These are phyloP conservation scores for Nitzschia sp. DNA, from an alignment of 108 stramenopile species.

Conservation along the genomic window DNA sequence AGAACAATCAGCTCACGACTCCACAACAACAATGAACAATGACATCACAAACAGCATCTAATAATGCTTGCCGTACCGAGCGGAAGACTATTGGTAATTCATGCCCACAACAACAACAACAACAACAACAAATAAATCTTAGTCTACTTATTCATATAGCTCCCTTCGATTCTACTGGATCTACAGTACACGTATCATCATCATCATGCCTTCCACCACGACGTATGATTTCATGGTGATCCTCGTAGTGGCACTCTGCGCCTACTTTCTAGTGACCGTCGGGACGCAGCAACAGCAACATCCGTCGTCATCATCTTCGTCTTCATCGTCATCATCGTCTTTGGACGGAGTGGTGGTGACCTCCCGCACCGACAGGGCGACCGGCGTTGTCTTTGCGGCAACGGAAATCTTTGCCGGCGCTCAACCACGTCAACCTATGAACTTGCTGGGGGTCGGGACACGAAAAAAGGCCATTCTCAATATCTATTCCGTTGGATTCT, in stretches of 20 bases:
- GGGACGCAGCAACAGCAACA: background rate
- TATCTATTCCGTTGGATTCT: constrained; percentile 32
- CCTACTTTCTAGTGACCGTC: constrained; percentile 3
- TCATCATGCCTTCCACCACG: constrained; percentile 20
- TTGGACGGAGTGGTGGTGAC: background rate
- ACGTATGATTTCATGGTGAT: constrained; percentile 8
- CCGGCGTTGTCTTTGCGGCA: constrained; percentile 3
- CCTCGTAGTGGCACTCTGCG: constrained; percentile 3
- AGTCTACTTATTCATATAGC: no score
- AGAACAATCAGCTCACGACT: no score
- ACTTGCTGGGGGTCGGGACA: constrained; percentile 28
- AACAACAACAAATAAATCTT: no score
- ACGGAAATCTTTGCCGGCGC: background rate
- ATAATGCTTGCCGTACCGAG: no score
- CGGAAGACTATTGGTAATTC: no score
- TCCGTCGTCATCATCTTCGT: no score
- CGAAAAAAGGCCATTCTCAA: constrained; percentile 40
- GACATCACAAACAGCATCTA: no score
- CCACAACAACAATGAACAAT: no score
- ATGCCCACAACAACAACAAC: no score
- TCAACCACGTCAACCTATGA: background rate
- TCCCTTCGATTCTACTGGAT: no score
- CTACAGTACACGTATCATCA: no score
- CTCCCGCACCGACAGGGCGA: constrained; percentile 7
- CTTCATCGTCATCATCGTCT: no score